Evolutionary conservation across 768 basidiomycete species (phyloP), one percentile per base, ranked within the genome.

Genomic region (Pholiota microspora): DNA sequence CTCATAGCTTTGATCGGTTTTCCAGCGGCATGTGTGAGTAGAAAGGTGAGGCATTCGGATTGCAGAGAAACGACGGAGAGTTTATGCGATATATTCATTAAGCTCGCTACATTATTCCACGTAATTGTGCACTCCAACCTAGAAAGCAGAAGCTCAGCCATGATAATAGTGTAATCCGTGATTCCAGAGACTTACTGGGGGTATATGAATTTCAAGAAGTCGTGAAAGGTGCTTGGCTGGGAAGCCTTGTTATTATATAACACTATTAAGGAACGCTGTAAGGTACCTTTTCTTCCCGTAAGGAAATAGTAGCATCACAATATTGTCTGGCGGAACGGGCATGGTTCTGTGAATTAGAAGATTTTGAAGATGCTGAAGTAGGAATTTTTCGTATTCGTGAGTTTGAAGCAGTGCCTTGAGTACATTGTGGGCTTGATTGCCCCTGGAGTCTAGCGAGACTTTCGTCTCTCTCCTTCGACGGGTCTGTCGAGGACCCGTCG

Each of bases 21-120:
- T 1, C 94, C 94, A 4, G 95, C 93, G 0, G 94, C 94, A 60
- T 95, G 93, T 0, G 92, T 92, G 44, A 97, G 81, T 27, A 98
- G 80, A 71, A 97, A 98, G 2, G 82, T 84, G 27, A 91, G 79
- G 69, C 93, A 96, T 64, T 91, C 85, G 38, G 81, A 80, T 64
- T 92, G 89, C 35, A 97, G 77, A 2, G 88, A 75, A 1, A 90
- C 86, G 4, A 92, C 89, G 58, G 89, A 89, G 52, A 96, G 84
- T 65, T 94, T 95, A 70, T 91, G 85, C 2, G 92, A 86, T 18
- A 96, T 88, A 64, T 94, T 92, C 84, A 94, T 89, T 36, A 93
- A 79, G 35, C 88, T 87, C 62, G 92, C 93, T 24, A 93, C 95
- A 67, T 97, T 97, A 62, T 92, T 90, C 92, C 94, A 98, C 0